Conservation (phyloP, 805 yeast species). For the Candida taoyuanica region DNA sequence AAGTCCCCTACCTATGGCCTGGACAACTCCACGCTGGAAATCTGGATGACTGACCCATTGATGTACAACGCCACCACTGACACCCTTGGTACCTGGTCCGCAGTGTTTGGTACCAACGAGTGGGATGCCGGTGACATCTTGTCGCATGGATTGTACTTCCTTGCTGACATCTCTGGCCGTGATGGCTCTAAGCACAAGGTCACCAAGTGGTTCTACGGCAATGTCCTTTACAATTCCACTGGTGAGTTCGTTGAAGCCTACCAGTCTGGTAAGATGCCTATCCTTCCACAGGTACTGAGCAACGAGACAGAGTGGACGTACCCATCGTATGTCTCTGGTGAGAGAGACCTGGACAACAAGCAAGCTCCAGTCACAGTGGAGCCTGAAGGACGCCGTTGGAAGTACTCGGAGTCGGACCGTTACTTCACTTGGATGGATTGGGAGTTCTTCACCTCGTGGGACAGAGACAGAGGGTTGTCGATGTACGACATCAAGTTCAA, state of each 20-base stretch:
- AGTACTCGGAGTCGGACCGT: constrained; percentile 22
- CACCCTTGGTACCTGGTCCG: constrained; percentile 18
- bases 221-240: constrained; percentile 20
- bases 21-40: constrained; percentile 21
- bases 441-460: constrained; percentile 27
- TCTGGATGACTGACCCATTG: constrained; percentile 26
- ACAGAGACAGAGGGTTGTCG: constrained; percentile 25
- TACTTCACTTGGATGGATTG: constrained; percentile 31
- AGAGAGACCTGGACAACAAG: constrained; percentile 24
- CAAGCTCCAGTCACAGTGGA: constrained; percentile 23
- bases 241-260: constrained; percentile 25
- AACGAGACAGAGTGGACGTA: constrained; percentile 11
- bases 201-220: constrained; percentile 23
- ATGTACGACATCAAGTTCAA: constrained; percentile 26
- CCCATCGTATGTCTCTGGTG: constrained; percentile 17
- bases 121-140: constrained; percentile 24
- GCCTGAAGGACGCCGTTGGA: constrained; percentile 29
- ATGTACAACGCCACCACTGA: constrained; percentile 18
- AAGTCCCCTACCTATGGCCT: constrained; percentile 17
- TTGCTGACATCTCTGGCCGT: constrained; percentile 23
- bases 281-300: constrained; percentile 14
- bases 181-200: constrained; percentile 14
- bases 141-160: constrained; percentile 23
- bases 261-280: constrained; percentile 18
- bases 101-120: constrained; percentile 19